Conservation (phyloP, 495 filamentous ascomycete genomes). For the Trichoderma reesei region DNA sequence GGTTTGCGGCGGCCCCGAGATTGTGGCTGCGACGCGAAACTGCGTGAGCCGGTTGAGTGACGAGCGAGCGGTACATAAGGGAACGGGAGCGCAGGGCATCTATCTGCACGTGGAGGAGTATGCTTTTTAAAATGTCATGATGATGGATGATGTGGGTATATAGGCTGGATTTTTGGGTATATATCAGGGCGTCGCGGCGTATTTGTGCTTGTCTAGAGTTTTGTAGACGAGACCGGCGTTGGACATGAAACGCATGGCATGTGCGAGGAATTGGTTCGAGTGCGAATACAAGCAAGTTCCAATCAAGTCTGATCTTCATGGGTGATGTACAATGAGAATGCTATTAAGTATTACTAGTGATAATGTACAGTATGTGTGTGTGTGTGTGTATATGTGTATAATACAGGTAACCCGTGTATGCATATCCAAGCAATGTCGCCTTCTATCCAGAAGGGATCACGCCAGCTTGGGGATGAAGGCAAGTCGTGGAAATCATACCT, state of each 20-base stretch:
- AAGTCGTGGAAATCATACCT: too few relatives aligned
- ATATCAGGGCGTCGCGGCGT: background rate
- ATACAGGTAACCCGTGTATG: background rate
- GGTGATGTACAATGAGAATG: background rate
- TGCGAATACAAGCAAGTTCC: too few relatives aligned
- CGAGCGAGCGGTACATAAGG: constrained; percentile 84
- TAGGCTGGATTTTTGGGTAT: background rate
- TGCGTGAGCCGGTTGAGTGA: constrained; percentile 64
- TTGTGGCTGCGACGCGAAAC: constrained; percentile 56
- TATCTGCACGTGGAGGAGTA: constrained; percentile 43
- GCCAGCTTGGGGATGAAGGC: too few relatives aligned
- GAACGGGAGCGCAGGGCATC: constrained; percentile 75
- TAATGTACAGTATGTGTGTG: background rate
- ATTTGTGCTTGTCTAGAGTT: background rate
- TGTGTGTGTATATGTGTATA: too few relatives aligned
- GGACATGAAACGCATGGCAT: too few relatives aligned
- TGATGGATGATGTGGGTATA: background rate
- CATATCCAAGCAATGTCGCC: too few relatives aligned
- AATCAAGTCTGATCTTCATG: too few relatives aligned
- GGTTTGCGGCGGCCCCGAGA: constrained; percentile 63
- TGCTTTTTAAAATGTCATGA: constrained; percentile 22
- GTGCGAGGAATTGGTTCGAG: too few relatives aligned
- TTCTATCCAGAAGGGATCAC: too few relatives aligned
- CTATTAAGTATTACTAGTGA: background rate
- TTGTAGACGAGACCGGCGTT: too few relatives aligned